These are phyloP conservation scores for Fraxinus pennsylvanica DNA, from an alignment of 257 asterid species.

Conservation along the genomic window DNA sequence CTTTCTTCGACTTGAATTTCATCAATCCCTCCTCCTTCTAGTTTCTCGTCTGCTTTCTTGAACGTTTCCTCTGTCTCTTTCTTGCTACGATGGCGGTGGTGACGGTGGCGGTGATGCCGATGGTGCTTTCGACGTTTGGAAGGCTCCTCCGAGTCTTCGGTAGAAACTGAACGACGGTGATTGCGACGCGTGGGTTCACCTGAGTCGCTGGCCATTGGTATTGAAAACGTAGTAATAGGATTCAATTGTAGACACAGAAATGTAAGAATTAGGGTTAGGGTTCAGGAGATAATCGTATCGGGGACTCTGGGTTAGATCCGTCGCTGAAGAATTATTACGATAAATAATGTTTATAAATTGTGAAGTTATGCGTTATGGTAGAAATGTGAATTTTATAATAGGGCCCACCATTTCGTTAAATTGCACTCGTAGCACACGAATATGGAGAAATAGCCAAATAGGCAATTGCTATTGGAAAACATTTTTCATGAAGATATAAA, in stretches of 20 bases:
- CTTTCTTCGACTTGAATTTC: constrained; percentile 28
- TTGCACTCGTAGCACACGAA: neutral
- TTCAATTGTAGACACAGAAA: neutral
- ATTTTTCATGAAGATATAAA: too few relatives aligned
- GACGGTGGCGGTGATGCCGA: constrained; percentile 54
- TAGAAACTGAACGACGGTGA: constrained; percentile 72
- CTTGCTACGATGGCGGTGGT: constrained; percentile 57
- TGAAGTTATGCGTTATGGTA: neutral
- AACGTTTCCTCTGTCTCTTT: constrained; percentile 38
- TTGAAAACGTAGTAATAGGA: neutral
- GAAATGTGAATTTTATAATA: neutral
- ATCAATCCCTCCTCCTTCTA: constrained; percentile 31
- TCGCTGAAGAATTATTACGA: neutral
- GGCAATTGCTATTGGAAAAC: neutral
- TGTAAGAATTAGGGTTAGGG: constrained; percentile 46
- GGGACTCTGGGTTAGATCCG: neutral
- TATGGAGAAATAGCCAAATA: neutral
- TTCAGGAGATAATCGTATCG: constrained; percentile 11
- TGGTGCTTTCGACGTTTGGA: constrained; percentile 87
- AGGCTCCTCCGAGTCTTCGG: constrained; percentile 57
- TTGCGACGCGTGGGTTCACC: constrained; percentile 57
- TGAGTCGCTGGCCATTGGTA: constrained; percentile 67
- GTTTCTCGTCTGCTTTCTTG: constrained; percentile 30
- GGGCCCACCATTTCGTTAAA: neutral
- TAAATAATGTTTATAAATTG: neutral